Percentiles rank a stretch among this genome's conserved stretches.
Conservation (phyloP, 148 eudicot species). For the Vaccinium myrtillus region DNA sequence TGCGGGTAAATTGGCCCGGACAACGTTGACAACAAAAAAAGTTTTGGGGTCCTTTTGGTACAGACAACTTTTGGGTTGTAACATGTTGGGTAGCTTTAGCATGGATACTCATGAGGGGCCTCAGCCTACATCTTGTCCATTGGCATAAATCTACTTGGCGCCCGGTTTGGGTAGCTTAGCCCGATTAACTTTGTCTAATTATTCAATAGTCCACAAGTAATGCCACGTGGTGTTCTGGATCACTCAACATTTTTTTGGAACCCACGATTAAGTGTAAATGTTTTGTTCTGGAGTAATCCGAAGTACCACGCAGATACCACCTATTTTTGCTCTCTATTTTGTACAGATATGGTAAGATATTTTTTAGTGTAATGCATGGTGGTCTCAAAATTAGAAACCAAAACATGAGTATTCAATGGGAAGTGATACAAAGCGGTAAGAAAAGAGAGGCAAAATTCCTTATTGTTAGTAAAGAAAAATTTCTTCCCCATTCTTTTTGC, state of each 20-base stretch:
- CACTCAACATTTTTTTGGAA: too few species aligned
- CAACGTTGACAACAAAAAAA: background rate
- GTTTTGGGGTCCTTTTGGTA: background rate
- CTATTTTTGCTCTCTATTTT: background rate
- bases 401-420: background rate
- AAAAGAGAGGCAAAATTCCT: background rate
- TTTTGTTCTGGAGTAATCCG: too few species aligned
- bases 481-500: background rate
- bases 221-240: too few species aligned
- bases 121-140: constrained; percentile 3
- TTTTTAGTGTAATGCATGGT: background rate
- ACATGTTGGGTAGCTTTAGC: background rate
- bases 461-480: background rate
- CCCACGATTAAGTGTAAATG: too few species aligned
- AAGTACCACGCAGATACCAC: too few species aligned
- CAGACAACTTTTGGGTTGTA: background rate
- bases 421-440: background rate
- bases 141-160: background rate
- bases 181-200: background rate
- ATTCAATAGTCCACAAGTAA: too few species aligned
- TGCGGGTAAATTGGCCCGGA: too few species aligned
- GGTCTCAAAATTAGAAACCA: background rate
- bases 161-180: too few species aligned
- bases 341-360: background rate
- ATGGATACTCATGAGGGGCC: background rate